Conservation (phyloP, 495 filamentous ascomycete genomes). For the Penicillium coffeae region DNA sequence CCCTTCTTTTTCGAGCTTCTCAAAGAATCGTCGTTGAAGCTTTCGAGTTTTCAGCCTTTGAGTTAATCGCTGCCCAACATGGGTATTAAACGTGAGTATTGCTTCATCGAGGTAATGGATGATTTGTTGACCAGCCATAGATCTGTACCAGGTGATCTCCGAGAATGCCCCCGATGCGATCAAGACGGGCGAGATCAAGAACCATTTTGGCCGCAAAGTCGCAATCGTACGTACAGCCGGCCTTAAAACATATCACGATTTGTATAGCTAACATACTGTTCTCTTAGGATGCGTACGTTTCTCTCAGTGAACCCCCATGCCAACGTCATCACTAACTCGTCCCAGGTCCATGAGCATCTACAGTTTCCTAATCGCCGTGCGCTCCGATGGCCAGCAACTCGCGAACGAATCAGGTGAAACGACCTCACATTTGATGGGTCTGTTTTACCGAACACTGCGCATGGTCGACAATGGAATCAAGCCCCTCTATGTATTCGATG, state of each 20-base stretch:
- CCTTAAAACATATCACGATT: too few species aligned
- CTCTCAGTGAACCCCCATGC: neutral
- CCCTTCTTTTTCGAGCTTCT: conserved; percentile 21
- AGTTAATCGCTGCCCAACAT: conserved; percentile 44
- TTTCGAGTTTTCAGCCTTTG: neutral
- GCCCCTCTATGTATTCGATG: conserved; percentile 96
- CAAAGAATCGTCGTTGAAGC: neutral
- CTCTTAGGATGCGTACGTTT: conserved; percentile 76
- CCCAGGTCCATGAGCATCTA: conserved; percentile 96
- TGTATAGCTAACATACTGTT: too few species aligned
- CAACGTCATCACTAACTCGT: conserved; percentile 15
- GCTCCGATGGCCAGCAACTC: conserved; percentile 92
- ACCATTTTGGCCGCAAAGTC: conserved; percentile 95
- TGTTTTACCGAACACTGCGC: conserved; percentile 97
- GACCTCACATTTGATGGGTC: conserved; percentile 96
- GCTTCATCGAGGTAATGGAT: neutral
- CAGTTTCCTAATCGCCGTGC: conserved; percentile 95
- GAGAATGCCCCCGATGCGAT: conserved; percentile 92
- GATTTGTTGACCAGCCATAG: conserved; percentile 30
- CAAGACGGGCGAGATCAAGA: conserved; percentile 95
- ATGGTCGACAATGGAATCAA: conserved; percentile 99
- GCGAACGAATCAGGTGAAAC: conserved; percentile 92
- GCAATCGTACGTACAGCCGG: conserved; percentile 77
- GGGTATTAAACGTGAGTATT: conserved; percentile 81
- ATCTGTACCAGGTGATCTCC: conserved; percentile 80